Conservation (phyloP, 2,329 filamentous ascomycete genomes). For the Neofusicoccum umdonicola region DNA sequence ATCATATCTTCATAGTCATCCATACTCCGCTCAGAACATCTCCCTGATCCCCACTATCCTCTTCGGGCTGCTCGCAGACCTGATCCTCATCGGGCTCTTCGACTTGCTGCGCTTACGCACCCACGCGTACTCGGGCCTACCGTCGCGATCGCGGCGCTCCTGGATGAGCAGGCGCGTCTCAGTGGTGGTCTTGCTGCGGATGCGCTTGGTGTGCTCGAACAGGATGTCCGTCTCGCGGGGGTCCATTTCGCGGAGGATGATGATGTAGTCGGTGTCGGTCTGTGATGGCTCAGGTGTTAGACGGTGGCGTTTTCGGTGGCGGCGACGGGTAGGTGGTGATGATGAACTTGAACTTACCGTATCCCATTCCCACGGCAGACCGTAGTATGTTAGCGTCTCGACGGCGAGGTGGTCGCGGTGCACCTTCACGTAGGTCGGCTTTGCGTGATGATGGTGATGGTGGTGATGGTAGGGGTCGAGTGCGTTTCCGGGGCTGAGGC, state of each 20-base stretch:
- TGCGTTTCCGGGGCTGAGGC: constrained; percentile 27
- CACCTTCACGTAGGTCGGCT: constrained; percentile 49
- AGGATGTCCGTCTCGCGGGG: constrained; percentile 48
- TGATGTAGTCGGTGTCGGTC: constrained; percentile 47
- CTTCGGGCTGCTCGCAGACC: constrained; percentile 17
- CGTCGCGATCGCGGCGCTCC: constrained; percentile 34
- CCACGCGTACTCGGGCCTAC: constrained; percentile 46
- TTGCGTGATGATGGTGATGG: constrained; percentile 21
- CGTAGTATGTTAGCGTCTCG: constrained; percentile 49
- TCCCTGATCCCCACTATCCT: constrained; percentile 28
- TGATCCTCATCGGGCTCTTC: constrained; percentile 11
- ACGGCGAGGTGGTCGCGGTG: constrained; percentile 45
- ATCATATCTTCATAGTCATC: not conserved
- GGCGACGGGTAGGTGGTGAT: no score
- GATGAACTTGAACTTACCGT: constrained; percentile 35
- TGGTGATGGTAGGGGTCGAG: not conserved
- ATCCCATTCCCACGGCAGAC: constrained; percentile 49
- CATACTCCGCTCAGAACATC: not conserved
- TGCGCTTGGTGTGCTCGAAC: constrained; percentile 50
- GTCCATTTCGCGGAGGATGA: constrained; percentile 51
- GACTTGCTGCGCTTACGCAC: constrained; percentile 30
- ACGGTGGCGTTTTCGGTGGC: no score
- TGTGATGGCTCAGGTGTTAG: constrained; percentile 20
- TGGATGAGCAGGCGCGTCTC: constrained; percentile 42
- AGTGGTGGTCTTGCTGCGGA: constrained; percentile 34